Conservation (phyloP, 73 alveolate species). For the Blepharisma stoltei region DNA sequence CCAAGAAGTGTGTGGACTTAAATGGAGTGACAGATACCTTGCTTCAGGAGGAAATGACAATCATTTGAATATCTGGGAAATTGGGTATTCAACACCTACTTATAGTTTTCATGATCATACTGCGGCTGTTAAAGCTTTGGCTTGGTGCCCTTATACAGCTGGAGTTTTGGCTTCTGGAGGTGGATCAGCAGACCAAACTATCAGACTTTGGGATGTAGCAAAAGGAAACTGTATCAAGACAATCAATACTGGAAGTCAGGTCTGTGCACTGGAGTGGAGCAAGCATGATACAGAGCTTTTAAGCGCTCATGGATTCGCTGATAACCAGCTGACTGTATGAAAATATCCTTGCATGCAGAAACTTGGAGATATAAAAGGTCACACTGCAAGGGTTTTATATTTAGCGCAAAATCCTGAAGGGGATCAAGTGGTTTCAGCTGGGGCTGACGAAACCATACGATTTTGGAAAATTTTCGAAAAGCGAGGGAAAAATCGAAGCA, state of each 20-base stretch:
- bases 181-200: conserved; percentile 94
- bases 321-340: conserved; percentile 93
- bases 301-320: conserved; percentile 88
- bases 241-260: conserved; percentile 94
- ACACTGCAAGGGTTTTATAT: conserved; percentile 83
- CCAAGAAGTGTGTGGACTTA: conserved; percentile 64
- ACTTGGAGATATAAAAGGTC: conserved; percentile 95
- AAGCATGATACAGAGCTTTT: conserved; percentile 79
- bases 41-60: conserved; percentile 99
- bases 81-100: conserved; percentile 55
- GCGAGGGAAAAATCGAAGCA: neutral
- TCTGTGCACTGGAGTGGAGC: conserved; percentile 83
- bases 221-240: conserved; percentile 60
- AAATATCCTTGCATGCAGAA: conserved; percentile 89
- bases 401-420: conserved; percentile 97
- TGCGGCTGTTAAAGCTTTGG: conserved; percentile 98
- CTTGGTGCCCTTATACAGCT: conserved; percentile 97
- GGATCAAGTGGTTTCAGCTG: conserved; percentile 92
- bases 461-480: conserved; percentile 92
- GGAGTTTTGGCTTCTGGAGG: conserved; percentile 97
- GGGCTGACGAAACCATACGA: conserved; percentile 98
- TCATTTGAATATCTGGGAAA: conserved; percentile 93
- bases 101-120: conserved; percentile 68
- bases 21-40: conserved; percentile 57
- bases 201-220: conserved; percentile 93